A percentile compares a stretch with the other conserved stretches of the same genome.
phyloP scores from a whole-genome alignment of 495 filamentous ascomycete genomes.

The Aspergillus bertholletiae region DNA sequence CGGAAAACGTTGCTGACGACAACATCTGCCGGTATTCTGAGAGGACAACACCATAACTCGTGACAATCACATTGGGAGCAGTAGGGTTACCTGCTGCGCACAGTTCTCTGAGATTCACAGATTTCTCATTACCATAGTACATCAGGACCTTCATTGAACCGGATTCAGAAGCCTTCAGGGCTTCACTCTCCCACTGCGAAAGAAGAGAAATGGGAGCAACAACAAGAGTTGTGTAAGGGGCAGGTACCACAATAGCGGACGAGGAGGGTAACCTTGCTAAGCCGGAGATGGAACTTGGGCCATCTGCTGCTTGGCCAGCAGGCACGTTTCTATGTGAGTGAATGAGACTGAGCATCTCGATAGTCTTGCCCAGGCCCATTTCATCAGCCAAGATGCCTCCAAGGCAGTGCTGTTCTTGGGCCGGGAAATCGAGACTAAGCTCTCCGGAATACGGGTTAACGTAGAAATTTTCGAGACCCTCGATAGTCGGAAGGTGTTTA shows the following conservation, averaged over 20 bases:
- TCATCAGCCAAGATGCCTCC: conserved; percentile 93
- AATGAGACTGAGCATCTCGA: conserved; percentile 93
- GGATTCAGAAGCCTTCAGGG: conserved; percentile 77
- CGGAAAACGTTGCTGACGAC: conserved; percentile 51
- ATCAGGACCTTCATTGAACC: conserved; percentile 79
- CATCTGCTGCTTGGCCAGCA: conserved; percentile 36
- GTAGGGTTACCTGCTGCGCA: conserved; percentile 73
- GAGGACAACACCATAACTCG: conserved; percentile 89
- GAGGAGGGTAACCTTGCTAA: conserved; percentile 57
- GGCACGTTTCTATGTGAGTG: conserved; percentile 70
- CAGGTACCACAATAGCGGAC: conserved; percentile 53
- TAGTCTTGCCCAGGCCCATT: conserved; percentile 90
- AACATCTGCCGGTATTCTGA: conserved; percentile 69
- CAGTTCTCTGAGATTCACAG: conserved; percentile 65
- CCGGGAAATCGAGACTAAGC: conserved; percentile 85
- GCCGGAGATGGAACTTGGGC: conserved; percentile 44
- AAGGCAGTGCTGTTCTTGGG: conserved; percentile 90
- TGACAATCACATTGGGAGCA: conserved; percentile 88
- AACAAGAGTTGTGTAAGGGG: conserved; percentile 89
- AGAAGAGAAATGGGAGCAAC: conserved; percentile 93
- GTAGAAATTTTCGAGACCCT: conserved; percentile 72
- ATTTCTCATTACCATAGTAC: conserved; percentile 89
- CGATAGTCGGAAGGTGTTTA: conserved; percentile 60
- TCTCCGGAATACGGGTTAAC: conserved; percentile 97
- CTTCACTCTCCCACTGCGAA: conserved; percentile 94